phyloP scores from a whole-genome alignment of 148 eudicot species.

The Nyssa sinensis region DNA sequence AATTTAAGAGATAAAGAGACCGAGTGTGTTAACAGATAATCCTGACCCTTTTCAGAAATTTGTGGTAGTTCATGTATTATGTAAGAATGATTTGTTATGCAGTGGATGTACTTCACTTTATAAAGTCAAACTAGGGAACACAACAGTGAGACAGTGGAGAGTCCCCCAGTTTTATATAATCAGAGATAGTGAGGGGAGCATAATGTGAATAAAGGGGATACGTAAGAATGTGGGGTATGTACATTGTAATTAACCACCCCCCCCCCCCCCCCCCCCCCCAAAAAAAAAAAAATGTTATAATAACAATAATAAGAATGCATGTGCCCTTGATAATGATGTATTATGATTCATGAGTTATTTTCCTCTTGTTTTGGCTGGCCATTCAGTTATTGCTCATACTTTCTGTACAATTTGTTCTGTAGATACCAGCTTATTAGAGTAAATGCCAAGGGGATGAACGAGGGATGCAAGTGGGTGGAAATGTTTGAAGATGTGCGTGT shows the following conservation, averaged over 20 bases:
- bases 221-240: not conserved
- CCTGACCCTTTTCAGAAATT: not conserved
- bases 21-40: not conserved
- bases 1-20: not conserved
- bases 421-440: conserved; percentile 91
- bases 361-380: not conserved
- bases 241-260: too few relatives aligned
- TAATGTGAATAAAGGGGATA: not conserved
- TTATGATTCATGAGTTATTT: not conserved
- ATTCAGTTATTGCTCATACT: not conserved
- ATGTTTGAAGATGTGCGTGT: conserved; percentile 97
- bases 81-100: not conserved
- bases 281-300: too few relatives aligned
- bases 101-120: too few relatives aligned
- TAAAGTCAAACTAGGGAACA: too few relatives aligned
- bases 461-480: conserved; percentile 96
- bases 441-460: conserved; percentile 88
- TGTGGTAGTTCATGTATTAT: not conserved
- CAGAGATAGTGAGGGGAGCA: not conserved
- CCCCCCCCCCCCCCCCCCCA: too few relatives aligned
- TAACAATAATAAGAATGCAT: too few relatives aligned
- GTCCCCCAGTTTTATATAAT: too few relatives aligned
- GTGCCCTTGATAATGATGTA: not conserved
- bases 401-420: not conserved
- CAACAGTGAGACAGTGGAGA: too few relatives aligned